phyloP scores from a whole-genome alignment of 768 basidiomycete genomes.

The Mycena rosella region DNA sequence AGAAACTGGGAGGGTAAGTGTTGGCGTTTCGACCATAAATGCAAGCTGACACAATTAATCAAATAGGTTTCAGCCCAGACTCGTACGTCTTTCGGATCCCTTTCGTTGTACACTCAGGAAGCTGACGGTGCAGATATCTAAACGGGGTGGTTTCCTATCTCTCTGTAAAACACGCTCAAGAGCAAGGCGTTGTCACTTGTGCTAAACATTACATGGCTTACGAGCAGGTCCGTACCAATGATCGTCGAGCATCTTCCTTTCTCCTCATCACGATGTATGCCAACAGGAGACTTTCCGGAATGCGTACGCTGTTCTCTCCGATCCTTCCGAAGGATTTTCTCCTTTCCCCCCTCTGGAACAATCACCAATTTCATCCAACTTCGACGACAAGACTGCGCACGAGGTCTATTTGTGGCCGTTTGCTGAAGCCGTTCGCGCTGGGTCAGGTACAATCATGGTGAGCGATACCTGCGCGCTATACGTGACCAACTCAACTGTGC shows the following conservation, averaged over 20 bases:
- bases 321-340: constrained; percentile 5
- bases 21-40: too few relatives aligned
- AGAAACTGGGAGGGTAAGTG: constrained; percentile 22
- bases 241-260: too few relatives aligned
- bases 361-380: constrained; percentile 23
- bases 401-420: constrained; percentile 27
- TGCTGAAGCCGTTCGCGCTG: constrained; percentile 24
- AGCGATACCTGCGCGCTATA: too few relatives aligned
- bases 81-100: constrained; percentile 1
- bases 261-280: too few relatives aligned
- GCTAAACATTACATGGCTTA: constrained; percentile 26
- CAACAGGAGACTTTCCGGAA: constrained; percentile 28
- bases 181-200: constrained; percentile 25
- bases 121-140: constrained; percentile 1
- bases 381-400: constrained; percentile 27
- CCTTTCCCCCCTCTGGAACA: constrained; percentile 18
- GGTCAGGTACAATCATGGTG: constrained; percentile 15
- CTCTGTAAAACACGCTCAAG: constrained; percentile 15
- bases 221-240: constrained; percentile 12
- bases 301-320: too few relatives aligned
- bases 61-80: constrained; percentile 24
- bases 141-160: constrained; percentile 25
- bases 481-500: neutral
- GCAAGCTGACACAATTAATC: neutral
- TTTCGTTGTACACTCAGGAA: neutral